phyloP scores from a whole-genome alignment of 2,329 filamentous ascomycete species.

The Colletotrichum sp. region DNA sequence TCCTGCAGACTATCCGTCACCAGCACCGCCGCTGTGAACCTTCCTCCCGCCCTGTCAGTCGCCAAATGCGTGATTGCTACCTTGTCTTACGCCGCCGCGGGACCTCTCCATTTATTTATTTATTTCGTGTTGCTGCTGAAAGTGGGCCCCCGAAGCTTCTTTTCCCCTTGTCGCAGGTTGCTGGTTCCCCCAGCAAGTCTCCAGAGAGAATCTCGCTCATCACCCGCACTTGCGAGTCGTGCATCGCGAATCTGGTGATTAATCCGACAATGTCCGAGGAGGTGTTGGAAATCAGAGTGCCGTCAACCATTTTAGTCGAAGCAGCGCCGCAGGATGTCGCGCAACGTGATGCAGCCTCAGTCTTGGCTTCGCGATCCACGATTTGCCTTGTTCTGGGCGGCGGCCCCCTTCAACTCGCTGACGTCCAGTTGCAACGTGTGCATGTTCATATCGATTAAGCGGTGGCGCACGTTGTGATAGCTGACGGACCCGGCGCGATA shows the following conservation, averaged over 20 bases:
- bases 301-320: not conserved
- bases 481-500: not conserved
- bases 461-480: not conserved
- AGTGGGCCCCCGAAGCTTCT: not conserved
- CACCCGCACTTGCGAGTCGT: not conserved
- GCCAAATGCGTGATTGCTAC: not conserved
- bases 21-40: not conserved
- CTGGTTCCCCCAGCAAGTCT: not conserved
- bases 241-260: not conserved
- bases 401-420: not conserved
- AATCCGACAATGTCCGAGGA: not conserved
- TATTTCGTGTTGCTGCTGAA: not conserved
- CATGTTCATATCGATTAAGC: not conserved
- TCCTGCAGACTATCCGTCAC: not conserved
- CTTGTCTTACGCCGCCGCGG: not conserved
- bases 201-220: not conserved
- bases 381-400: not conserved
- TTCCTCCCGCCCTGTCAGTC: not conserved
- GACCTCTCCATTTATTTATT: not conserved
- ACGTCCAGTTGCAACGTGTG: not conserved
- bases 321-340: not conserved
- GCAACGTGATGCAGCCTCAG: conserved; percentile 5
- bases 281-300: not conserved
- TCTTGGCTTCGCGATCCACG: not conserved
- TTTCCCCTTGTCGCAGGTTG: not conserved